These are phyloP conservation scores for Chernovozyma sophiae-reginae DNA, from an alignment of 1,139 yeast genomes.

Conservation along the genomic window DNA sequence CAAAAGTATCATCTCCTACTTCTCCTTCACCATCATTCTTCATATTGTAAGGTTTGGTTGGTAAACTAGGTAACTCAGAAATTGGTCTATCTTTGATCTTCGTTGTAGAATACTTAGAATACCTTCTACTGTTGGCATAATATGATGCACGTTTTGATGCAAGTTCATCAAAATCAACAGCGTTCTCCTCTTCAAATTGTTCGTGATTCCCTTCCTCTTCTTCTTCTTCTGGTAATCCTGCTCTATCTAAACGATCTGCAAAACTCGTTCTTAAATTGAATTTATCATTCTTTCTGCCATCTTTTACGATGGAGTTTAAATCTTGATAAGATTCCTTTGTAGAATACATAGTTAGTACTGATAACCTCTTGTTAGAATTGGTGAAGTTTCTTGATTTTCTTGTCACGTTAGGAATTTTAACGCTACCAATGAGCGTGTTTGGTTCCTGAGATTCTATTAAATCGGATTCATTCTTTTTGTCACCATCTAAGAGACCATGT, in stretches of 20 bases:
- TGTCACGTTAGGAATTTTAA: slow-evolving; percentile 65
- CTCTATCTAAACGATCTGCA: slow-evolving; percentile 42
- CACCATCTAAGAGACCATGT: slow-evolving; percentile 21
- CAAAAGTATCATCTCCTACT: slow-evolving; percentile 32
- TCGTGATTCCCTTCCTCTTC: slow-evolving; percentile 23
- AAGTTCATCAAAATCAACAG: slow-evolving; percentile 41
- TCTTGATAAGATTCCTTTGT: slow-evolving; percentile 63
- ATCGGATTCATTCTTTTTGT: slow-evolving; percentile 16
- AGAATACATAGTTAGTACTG: slow-evolving; percentile 66
- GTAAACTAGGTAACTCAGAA: slow-evolving; percentile 33
- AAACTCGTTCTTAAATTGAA: slow-evolving; percentile 39
- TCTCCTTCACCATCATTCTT: slow-evolving; percentile 9
- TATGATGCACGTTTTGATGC: slow-evolving; percentile 38
- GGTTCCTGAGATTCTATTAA: slow-evolving; percentile 11
- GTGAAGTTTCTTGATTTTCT: slow-evolving; percentile 63
- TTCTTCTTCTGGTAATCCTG: slow-evolving; percentile 29
- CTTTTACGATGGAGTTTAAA: slow-evolving; percentile 50
- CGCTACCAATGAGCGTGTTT: slow-evolving; percentile 50
- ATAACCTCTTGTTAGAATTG: slow-evolving; percentile 60
- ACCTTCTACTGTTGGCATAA: slow-evolving; percentile 21
- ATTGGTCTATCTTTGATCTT: slow-evolving; percentile 23
- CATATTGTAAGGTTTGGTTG: slow-evolving; percentile 12
- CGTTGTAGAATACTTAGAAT: slow-evolving; percentile 20
- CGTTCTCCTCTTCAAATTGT: slow-evolving; percentile 29
- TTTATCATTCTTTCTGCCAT: slow-evolving; percentile 29